A percentile compares a stretch with the other conserved stretches of the same genome.
These are phyloP conservation scores for Pseudozyma tsukubaensis DNA, from an alignment of 1,284 basidiomycete genomes.

Conservation along the genomic window DNA sequence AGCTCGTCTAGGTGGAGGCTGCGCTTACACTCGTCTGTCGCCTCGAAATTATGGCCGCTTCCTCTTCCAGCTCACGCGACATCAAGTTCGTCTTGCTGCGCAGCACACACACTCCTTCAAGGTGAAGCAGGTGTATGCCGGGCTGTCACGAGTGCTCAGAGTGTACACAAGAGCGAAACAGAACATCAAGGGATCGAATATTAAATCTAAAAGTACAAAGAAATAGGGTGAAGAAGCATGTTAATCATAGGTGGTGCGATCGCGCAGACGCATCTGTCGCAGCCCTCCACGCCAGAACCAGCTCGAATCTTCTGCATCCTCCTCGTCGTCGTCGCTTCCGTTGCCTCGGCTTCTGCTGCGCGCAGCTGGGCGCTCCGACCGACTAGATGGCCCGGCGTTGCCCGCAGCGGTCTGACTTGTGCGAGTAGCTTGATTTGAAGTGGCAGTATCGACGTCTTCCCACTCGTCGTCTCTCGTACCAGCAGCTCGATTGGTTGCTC, in stretches of 20 bases:
- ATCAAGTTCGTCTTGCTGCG: conserved; percentile 2
- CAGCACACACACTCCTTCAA: background rate
- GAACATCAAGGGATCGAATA: background rate
- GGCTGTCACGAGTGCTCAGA: too few species aligned
- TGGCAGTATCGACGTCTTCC: conserved; percentile 26
- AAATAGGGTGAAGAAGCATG: background rate
- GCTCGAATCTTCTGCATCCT: conserved; percentile 32
- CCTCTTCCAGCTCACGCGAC: conserved; percentile 10
- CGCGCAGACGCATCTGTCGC: conserved; percentile 50
- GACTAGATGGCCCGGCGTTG: background rate
- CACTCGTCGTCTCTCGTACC: conserved; percentile 32
- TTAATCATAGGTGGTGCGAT: conserved; percentile 56
- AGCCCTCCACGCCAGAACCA: conserved; percentile 62
- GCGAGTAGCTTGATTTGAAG: background rate
- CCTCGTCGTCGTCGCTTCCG: conserved; percentile 44
- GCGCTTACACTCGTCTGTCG: conserved; percentile 2
- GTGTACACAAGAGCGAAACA: background rate
- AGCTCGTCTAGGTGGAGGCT: conserved; percentile 19
- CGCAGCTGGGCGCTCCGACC: conserved; percentile 4
- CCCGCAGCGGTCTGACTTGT: too few species aligned
- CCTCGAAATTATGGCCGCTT: background rate
- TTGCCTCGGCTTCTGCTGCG: conserved; percentile 16
- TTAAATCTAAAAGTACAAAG: conserved; percentile 12
- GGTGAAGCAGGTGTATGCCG: too few species aligned
- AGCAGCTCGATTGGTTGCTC: background rate